These are phyloP conservation scores for Paramecium tetraurelia DNA, from an alignment of 73 alveolate genomes.

Conservation along the genomic window DNA sequence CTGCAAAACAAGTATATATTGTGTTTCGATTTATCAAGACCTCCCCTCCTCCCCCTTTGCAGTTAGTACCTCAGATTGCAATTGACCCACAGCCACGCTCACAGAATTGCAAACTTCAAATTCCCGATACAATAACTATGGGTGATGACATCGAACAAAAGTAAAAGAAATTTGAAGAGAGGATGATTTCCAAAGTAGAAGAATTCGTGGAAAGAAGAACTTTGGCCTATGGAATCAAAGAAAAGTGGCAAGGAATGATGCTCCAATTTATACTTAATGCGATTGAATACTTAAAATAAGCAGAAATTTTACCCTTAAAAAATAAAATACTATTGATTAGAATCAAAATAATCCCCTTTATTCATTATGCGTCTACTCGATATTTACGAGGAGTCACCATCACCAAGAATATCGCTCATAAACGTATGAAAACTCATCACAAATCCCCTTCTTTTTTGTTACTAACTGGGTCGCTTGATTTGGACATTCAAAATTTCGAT, in stretches of 20 bases:
- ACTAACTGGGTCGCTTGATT: neutral
- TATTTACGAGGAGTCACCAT: neutral
- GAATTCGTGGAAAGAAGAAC: neutral
- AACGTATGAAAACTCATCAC: neutral
- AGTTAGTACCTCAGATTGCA: neutral
- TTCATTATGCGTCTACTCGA: neutral
- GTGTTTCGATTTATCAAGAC: neutral
- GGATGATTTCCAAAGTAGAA: neutral
- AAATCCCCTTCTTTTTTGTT: neutral
- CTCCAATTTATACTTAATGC: neutral
- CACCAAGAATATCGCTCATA: neutral
- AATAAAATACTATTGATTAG: neutral
- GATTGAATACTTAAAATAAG: neutral
- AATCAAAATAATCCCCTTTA: neutral
- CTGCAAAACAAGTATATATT: slow-evolving; percentile 1
- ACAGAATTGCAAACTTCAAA: neutral
- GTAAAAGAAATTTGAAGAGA: neutral
- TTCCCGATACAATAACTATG: neutral
- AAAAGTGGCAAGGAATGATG: neutral
- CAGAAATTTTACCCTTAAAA: neutral
- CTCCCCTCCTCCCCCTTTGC: neutral
- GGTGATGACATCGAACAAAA: neutral
- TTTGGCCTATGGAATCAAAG: neutral
- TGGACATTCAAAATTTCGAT: neutral
- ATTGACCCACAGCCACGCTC: neutral